These are phyloP conservation scores for Stephania yunnanensis DNA, from an alignment of 164 flowering plant species.

Conservation along the genomic window DNA sequence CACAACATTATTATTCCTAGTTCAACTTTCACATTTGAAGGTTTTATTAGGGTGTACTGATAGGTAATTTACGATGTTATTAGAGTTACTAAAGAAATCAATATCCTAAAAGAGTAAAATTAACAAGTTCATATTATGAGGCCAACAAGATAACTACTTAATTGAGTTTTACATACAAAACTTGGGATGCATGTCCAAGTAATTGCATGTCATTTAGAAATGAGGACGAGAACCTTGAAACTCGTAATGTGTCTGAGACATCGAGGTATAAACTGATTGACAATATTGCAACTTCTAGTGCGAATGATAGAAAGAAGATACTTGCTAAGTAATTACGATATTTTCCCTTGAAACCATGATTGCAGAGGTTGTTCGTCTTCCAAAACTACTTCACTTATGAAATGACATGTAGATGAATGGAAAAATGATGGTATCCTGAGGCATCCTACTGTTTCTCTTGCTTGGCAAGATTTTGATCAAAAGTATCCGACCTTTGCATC, in stretches of 20 bases:
- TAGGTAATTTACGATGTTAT: no score
- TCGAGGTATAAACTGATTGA: not conserved
- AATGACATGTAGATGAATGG: not conserved
- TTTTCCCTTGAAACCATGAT: not conserved
- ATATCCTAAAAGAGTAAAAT: no score
- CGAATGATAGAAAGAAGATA: not conserved
- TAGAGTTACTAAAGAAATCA: no score
- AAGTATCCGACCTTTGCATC: not conserved
- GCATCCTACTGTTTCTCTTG: not conserved
- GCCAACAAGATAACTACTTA: no score
- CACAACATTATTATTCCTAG: no score
- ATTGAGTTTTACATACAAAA: no score
- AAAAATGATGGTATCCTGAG: not conserved
- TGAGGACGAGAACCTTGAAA: not conserved
- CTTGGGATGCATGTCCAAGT: no score
- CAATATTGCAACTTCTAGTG: no score
- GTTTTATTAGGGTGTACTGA: no score
- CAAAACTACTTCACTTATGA: not conserved
- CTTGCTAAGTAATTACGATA: not conserved
- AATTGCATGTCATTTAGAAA: not conserved
- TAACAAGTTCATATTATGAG: no score
- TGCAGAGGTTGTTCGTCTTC: not conserved
- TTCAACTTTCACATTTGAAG: no score
- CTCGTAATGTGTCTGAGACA: not conserved
- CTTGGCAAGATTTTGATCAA: not conserved